Evolutionary conservation across 2,329 filamentous ascomycete genomes (phyloP), one percentile per base, ranked within the genome.

Genomic region (Didymella arachidicola): DNA sequence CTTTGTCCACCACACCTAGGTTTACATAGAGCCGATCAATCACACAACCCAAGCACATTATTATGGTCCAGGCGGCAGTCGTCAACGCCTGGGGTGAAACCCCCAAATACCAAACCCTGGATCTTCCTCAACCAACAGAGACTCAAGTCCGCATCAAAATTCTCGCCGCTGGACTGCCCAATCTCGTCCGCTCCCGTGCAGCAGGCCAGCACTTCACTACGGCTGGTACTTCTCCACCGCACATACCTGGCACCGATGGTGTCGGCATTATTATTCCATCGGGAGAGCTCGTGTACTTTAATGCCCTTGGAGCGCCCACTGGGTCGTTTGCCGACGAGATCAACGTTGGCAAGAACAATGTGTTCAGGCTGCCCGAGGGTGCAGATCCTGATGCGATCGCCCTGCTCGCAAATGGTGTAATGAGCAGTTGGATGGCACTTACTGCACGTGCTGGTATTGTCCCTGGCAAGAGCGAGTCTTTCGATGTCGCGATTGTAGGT

Each of bases 371-470:
- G 1, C 81, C 82, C 0, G 73, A 76, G 0, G 77, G 73, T 4
- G 77, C 81, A 8, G 81, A 86, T 63, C 77, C 81, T 0, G 71
- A 81, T 1, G 77, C 81, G 27, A 79, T 84, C n/a, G 85, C 85
- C 0, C 83, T 79, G 0, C 74, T 83, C 51, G 77, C 82, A 38
- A 87, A 87, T 61, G 84, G 84, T 0, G 82, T 80, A 26, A 80
- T 85, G 77, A 82, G 80, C 52, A 81, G 79, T 39, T 87, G 84
- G 84, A 85, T 87, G 83, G 84, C 83, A 4, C 73, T 87, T 34
- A 78, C 74, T 22, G 75, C 79, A 38, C 78, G 84, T 6, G 79
- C 79, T 0, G 62, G 58, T 2, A 42, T 67, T 11, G 63, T 73
- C 6, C 70, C 83, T 3, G 77, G 78, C 3, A 42, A 52, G 11